Evolutionary conservation across 139 green algal genomes (phyloP).

Genomic region (Chloropicon primus): DNA sequence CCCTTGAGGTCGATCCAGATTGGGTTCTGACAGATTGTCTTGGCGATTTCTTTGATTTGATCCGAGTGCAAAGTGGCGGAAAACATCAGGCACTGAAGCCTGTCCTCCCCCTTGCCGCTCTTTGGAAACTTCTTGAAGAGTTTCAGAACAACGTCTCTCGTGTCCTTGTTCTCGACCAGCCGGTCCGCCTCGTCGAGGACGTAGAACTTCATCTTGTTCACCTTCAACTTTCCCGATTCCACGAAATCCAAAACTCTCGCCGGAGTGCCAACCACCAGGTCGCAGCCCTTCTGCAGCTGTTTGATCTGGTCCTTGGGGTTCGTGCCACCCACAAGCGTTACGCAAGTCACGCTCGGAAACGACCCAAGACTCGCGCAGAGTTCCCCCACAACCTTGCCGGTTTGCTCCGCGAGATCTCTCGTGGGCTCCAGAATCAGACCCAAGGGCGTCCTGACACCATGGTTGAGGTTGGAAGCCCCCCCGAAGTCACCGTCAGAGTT

Average conservation of each 20-base stretch:
- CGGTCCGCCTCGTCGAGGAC: constrained; percentile 76
- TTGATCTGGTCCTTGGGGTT: constrained; percentile 22
- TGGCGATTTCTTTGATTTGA: constrained; percentile 40
- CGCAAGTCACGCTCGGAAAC: not conserved
- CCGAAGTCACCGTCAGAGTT: not conserved
- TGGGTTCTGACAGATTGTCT: constrained; percentile 50
- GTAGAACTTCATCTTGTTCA: constrained; percentile 51
- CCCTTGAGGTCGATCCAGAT: constrained; percentile 68
- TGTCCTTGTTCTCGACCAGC: constrained; percentile 49
- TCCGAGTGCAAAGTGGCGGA: constrained; percentile 64
- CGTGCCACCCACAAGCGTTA: constrained; percentile 41
- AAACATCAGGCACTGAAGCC: constrained; percentile 67
- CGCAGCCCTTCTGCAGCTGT: constrained; percentile 37
- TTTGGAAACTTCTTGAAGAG: constrained; percentile 53
- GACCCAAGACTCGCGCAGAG: constrained; percentile 29
- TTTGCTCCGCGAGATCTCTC: constrained; percentile 66
- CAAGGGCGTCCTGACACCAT: constrained; percentile 25
- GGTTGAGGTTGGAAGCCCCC: constrained; percentile 1
- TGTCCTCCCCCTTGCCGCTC: constrained; percentile 23
- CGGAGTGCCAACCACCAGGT: constrained; percentile 62
- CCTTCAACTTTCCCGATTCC: constrained; percentile 45
- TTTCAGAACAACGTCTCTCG: constrained; percentile 36
- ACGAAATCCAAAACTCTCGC: constrained; percentile 55
- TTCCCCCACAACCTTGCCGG: constrained; percentile 6
- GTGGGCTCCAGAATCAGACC: constrained; percentile 66